phyloP scores from a whole-genome alignment of 129 eudicot species.

The Dittrichia graveolens region DNA sequence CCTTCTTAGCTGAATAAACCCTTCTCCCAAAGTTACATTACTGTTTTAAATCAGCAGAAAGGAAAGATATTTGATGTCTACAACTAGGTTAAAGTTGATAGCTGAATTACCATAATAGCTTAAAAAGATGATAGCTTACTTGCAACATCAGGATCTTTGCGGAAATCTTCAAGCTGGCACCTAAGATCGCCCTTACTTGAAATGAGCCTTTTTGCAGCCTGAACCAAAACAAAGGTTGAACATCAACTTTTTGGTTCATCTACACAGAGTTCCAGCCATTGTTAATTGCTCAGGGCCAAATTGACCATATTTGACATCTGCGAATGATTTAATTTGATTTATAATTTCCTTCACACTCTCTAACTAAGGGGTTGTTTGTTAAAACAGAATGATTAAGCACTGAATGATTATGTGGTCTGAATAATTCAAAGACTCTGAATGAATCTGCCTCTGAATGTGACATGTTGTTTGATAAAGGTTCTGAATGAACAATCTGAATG shows the following conservation, averaged over 20 bases:
- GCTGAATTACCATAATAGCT: conserved; percentile 2
- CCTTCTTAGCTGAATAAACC: conserved; percentile 11
- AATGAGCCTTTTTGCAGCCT: conserved; percentile 94
- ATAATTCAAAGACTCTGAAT: too few relatives aligned
- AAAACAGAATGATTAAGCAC: too few relatives aligned
- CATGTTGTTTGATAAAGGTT: too few relatives aligned
- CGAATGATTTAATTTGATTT: background rate
- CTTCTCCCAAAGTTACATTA: background rate
- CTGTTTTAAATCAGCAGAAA: conserved; percentile 2
- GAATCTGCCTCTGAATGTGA: too few relatives aligned
- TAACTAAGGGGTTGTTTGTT: too few relatives aligned
- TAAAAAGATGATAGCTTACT: conserved; percentile 47
- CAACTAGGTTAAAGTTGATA: conserved; percentile 5
- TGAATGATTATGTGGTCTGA: too few relatives aligned
- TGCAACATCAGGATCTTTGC: conserved; percentile 74
- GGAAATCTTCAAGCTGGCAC: conserved; percentile 66
- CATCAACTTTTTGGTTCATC: conserved; percentile 6
- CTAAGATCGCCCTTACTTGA: conserved; percentile 77
- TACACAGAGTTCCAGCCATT: conserved; percentile 8
- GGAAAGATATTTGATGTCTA: conserved; percentile 7
- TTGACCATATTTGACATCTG: conserved; percentile 16
- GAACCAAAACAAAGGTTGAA: conserved; percentile 18
- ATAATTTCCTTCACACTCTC: conserved; percentile 2
- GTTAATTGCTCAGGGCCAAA: conserved; percentile 12
- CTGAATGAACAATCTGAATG: too few relatives aligned